Evolutionary conservation across 2,329 filamentous ascomycete species (phyloP), one percentile per base, ranked within the genome.

Genomic region (Tolypocladium endophyticum): DNA sequence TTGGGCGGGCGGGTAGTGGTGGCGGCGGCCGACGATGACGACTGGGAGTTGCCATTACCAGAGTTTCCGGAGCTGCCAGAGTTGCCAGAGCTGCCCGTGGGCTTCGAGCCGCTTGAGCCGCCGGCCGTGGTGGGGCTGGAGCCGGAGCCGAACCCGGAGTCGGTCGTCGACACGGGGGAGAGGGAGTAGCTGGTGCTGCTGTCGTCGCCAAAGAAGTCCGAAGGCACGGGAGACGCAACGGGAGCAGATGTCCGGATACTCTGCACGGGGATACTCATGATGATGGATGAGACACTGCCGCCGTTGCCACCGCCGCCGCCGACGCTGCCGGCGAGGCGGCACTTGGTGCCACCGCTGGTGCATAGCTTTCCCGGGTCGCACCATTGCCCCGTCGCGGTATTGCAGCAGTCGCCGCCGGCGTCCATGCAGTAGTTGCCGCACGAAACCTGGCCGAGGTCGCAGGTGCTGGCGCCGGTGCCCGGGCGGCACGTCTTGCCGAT

Each of bases 381-480:
- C 61, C 61, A 66, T n/a, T 60, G 62, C 28, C 64, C 64, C 14
- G 52, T 59, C 38, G 38, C 16, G 28, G 64, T 58, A n/a, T 59
- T 38, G 56, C 67, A 69, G 25, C 67, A 68, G 11, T 62, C 58
- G 20, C 61, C 60, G 3, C 67, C 67, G 1, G 12, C 2, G 16
- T 62, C 63, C 60, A 68, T 67, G 36, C 67, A 68, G 33, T 45
- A 61, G 25, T 59, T 57, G 47, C 62, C 63, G 61, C 69, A 71
- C 7, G 62, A 52, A 3, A 56, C 61, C 33, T 64, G 57, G n/a
- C 62, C 64, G 0, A 58, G 4, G 12, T 18, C 58, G 55, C 67
- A 68, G 4, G 59, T 52, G 14, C 55, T 43, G 45, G 57, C 8
- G 52, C 50, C 20, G 1, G 53, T 50, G 3, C 35, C 35, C 3